A percentile compares a stretch with the other conserved stretches of the same genome.
phyloP scores from a whole-genome alignment of 169 alveolate species.

The Perkinsus olseni region DNA sequence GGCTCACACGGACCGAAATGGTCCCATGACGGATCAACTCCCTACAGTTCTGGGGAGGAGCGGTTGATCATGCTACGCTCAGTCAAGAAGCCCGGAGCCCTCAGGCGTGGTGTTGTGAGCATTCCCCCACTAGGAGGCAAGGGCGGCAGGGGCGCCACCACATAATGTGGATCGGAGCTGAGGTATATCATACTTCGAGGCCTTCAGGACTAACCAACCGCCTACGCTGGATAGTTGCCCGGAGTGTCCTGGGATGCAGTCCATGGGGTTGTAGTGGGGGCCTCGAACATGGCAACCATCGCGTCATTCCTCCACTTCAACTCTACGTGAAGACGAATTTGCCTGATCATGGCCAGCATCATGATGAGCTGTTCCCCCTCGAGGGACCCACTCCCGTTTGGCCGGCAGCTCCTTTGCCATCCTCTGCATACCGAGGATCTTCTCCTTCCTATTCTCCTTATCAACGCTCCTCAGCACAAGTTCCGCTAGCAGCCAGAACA shows the following conservation, averaged over 20 bases:
- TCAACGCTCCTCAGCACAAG: not conserved
- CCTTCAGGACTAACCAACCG: not conserved
- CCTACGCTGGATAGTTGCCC: not conserved
- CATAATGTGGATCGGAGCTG: not conserved
- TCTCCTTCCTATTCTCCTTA: not conserved
- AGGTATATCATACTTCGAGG: not conserved
- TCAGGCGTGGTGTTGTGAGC: not conserved
- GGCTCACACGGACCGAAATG: not conserved
- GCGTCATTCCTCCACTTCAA: not conserved
- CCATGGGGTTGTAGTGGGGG: not conserved
- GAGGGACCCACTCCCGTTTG: not conserved
- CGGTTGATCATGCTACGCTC: not conserved
- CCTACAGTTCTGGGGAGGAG: not conserved
- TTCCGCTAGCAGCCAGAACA: not conserved
- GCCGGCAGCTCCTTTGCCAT: not conserved
- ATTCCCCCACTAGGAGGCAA: not conserved
- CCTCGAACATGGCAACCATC: not conserved
- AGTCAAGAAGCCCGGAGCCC: not conserved
- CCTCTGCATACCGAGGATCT: not conserved
- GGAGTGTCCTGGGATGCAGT: not conserved
- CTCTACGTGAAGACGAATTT: not conserved
- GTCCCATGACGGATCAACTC: too few relatives aligned
- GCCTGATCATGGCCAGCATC: not conserved
- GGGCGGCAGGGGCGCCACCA: not conserved
- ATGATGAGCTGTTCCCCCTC: not conserved